Evolutionary conservation across 805 yeast genomes (phyloP).

Genomic region (Lachancea waltii): DNA sequence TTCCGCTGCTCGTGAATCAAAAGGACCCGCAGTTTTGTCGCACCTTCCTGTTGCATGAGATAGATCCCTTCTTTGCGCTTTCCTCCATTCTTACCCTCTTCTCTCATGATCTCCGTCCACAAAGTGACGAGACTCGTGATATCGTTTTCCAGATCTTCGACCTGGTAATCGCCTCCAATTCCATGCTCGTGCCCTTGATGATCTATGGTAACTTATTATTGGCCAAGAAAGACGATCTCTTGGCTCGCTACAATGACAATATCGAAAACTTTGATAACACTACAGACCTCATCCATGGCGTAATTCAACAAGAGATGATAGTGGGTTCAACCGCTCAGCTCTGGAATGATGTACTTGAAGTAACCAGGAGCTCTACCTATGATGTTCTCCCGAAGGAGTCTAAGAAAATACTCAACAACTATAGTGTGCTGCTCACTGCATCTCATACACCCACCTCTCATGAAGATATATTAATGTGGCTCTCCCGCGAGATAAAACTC

Average conservation of each 20-base stretch:
- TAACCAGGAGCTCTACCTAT: conserved; percentile 9
- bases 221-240: conserved; percentile 39
- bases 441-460: neutral
- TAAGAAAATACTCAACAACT: conserved; percentile 18
- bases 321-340: conserved; percentile 13
- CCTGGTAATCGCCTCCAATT: conserved; percentile 49
- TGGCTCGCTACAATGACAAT: conserved; percentile 24
- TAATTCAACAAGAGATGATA: conserved; percentile 37
- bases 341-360: conserved; percentile 18
- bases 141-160: conserved; percentile 64
- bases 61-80: conserved; percentile 61
- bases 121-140: conserved; percentile 29
- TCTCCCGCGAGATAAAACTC: conserved; percentile 17
- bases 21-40: conserved; percentile 42
- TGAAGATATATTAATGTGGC: conserved; percentile 9
- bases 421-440: conserved; percentile 25
- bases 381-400: conserved; percentile 5
- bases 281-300: conserved; percentile 32
- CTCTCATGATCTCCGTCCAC: conserved; percentile 55
- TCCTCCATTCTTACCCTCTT: conserved; percentile 74
- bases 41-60: conserved; percentile 31
- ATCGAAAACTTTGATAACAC: conserved; percentile 29
- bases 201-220: conserved; percentile 54
- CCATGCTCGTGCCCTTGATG: conserved; percentile 50
- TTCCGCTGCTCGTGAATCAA: conserved; percentile 52